A percentile compares a stretch with the other conserved stretches of the same genome.
Conservation (phyloP, 163 green algal genomes). For the Scenedesmus sp. region DNA sequence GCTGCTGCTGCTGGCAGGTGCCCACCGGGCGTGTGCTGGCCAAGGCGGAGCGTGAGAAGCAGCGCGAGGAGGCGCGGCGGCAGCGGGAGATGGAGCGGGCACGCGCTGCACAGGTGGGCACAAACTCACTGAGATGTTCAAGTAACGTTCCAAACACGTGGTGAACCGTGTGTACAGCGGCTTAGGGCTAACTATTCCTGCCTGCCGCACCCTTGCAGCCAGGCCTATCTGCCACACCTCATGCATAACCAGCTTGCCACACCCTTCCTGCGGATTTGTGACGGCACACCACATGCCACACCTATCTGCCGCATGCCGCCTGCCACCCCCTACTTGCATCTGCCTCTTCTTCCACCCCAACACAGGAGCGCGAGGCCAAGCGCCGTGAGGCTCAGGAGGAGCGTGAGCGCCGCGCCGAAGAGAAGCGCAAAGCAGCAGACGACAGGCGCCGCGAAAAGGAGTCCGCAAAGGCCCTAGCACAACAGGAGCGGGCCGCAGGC, state of each 20-base stretch:
- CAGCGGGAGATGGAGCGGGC: constrained; percentile 62
- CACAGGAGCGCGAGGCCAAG: constrained; percentile 42
- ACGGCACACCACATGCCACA: neutral
- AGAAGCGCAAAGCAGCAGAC: constrained; percentile 66
- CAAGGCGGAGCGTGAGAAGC: constrained; percentile 33
- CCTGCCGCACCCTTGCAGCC: too few relatives aligned
- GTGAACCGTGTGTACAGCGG: too few relatives aligned
- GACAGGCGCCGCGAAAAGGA: constrained; percentile 81
- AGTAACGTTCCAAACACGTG: too few relatives aligned
- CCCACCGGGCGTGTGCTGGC: constrained; percentile 25
- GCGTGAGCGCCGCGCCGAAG: constrained; percentile 66
- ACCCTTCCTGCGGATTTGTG: too few relatives aligned
- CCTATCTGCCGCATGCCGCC: neutral
- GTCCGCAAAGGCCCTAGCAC: constrained; percentile 64
- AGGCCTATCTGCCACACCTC: too few relatives aligned
- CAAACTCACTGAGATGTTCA: too few relatives aligned
- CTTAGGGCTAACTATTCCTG: too few relatives aligned
- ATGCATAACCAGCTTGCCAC: too few relatives aligned
- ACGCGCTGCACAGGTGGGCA: constrained; percentile 41
- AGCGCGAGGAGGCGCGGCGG: constrained; percentile 14
- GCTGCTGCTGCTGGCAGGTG: neutral
- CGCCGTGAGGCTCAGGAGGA: constrained; percentile 61
- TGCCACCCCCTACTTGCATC: too few relatives aligned
- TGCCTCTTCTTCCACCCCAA: too few relatives aligned
- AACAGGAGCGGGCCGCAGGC: constrained; percentile 70